These are phyloP conservation scores for Chlorella sp. DNA, from an alignment of 139 green algal genomes.

Conservation along the genomic window DNA sequence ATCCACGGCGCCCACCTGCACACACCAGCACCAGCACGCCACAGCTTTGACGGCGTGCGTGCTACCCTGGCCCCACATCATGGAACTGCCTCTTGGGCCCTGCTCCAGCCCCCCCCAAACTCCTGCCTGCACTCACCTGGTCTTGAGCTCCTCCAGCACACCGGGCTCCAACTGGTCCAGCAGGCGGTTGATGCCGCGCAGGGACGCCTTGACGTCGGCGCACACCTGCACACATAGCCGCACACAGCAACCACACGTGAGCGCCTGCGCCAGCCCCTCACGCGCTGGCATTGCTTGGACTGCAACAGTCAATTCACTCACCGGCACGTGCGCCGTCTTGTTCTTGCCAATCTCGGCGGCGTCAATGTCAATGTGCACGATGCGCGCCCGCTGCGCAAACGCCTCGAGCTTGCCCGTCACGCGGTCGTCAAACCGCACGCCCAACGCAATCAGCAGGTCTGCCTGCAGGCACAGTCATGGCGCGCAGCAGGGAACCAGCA, in stretches of 20 bases:
- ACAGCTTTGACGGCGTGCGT: too few relatives aligned
- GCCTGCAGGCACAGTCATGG: too few relatives aligned
- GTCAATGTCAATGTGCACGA: constrained; percentile 99
- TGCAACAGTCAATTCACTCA: too few relatives aligned
- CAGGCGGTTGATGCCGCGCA: constrained; percentile 58
- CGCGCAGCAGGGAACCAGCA: too few relatives aligned
- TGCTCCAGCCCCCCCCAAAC: too few relatives aligned
- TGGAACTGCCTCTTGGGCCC: too few relatives aligned
- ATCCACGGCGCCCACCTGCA: constrained; percentile 44
- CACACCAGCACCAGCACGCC: constrained; percentile 3
- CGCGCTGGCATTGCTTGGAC: too few relatives aligned
- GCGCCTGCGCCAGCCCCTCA: too few relatives aligned
- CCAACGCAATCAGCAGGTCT: constrained; percentile 93
- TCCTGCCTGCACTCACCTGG: constrained; percentile 9
- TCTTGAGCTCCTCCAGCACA: constrained; percentile 20
- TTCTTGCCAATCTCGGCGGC: constrained; percentile 99
- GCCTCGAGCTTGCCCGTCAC: constrained; percentile 97
- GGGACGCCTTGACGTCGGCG: constrained; percentile 70
- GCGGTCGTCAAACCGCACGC: constrained; percentile 98
- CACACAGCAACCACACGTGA: too few relatives aligned
- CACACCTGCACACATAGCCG: too few relatives aligned
- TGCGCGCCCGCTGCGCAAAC: constrained; percentile 84
- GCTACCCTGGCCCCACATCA: too few relatives aligned
- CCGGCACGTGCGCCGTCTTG: constrained; percentile 87
- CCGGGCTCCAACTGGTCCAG: constrained; percentile 36